Conservation (phyloP, 2,329 filamentous ascomycete species). For the Alternaria solani region DNA sequence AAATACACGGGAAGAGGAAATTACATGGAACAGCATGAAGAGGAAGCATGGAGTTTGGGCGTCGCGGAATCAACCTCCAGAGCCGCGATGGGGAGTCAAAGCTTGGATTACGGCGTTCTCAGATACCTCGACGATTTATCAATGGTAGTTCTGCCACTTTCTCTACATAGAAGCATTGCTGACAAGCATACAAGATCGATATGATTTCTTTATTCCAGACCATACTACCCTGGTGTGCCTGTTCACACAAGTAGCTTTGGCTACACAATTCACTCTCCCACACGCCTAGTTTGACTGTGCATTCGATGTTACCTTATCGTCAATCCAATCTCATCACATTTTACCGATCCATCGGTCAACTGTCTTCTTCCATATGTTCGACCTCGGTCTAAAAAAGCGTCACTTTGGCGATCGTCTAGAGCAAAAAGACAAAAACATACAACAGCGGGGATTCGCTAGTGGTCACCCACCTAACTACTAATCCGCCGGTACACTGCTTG, state of each 20-base stretch:
- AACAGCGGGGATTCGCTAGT: slow-evolving; percentile 3
- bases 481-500: slow-evolving; percentile 4
- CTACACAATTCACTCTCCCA: neutral
- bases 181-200: neutral
- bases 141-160: slow-evolving; percentile 10
- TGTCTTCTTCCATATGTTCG: neutral
- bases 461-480: slow-evolving; percentile 4
- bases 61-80: neutral
- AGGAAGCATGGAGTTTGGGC: slow-evolving; percentile 6
- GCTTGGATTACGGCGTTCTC: neutral
- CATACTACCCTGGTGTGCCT: neutral
- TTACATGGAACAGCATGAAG: neutral
- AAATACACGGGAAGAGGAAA: neutral
- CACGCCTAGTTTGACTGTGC: neutral
- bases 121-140: slow-evolving; percentile 5
- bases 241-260: neutral
- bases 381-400: neutral
- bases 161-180: neutral
- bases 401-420: too few species aligned
- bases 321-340: too few species aligned
- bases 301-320: neutral
- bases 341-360: too few species aligned
- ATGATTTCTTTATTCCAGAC: neutral
- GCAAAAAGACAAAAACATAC: slow-evolving; percentile 2
- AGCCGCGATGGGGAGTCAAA: neutral